Conservation (phyloP, 352 stramenopile species). For the Thalassiosira hispida region DNA sequence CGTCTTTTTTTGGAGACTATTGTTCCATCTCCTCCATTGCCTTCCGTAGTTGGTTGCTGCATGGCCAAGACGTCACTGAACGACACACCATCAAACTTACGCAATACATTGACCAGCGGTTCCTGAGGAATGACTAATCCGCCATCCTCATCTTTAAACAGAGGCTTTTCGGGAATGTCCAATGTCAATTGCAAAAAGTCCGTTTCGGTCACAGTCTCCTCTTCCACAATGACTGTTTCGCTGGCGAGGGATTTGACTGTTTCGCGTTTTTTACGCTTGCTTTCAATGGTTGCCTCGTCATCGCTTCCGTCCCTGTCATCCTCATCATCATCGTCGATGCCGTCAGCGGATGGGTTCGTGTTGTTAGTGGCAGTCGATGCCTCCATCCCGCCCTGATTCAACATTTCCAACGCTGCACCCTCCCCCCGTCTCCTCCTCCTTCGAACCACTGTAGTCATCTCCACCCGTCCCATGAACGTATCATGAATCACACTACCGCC, state of each 20-base stretch:
- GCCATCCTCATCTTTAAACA: slow-evolving; percentile 97
- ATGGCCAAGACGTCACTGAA: slow-evolving; percentile 80
- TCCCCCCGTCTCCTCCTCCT: slow-evolving; percentile 43
- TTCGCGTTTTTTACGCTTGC: slow-evolving; percentile 43
- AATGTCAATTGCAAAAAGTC: slow-evolving; percentile 93
- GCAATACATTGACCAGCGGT: slow-evolving; percentile 94
- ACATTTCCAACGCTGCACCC: slow-evolving; percentile 27
- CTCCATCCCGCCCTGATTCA: slow-evolving; percentile 6
- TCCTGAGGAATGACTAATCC: slow-evolving; percentile 98
- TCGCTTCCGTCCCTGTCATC: slow-evolving; percentile 65
- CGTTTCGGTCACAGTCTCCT: slow-evolving; percentile 72
- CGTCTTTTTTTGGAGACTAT: slow-evolving; percentile 85
- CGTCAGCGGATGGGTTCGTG: slow-evolving; percentile 16
- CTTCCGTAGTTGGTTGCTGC: slow-evolving; percentile 50
- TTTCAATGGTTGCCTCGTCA: slow-evolving; percentile 65
- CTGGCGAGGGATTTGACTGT: slow-evolving; percentile 34
- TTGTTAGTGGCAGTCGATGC: slow-evolving; percentile 13
- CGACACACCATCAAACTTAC: slow-evolving; percentile 95
- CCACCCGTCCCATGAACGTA: slow-evolving; percentile 94
- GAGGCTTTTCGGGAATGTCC: slow-evolving; percentile 96
- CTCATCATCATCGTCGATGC: slow-evolving; percentile 60
- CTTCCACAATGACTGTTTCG: slow-evolving; percentile 40
- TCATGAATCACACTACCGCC: slow-evolving; percentile 91
- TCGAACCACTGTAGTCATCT: slow-evolving; percentile 88
- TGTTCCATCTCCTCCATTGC: slow-evolving; percentile 28